A percentile compares a stretch with the other conserved stretches of the same genome.
Evolutionary conservation across 345 rosid genomes (phyloP).

Genomic region (Lepidium aucheri): DNA sequence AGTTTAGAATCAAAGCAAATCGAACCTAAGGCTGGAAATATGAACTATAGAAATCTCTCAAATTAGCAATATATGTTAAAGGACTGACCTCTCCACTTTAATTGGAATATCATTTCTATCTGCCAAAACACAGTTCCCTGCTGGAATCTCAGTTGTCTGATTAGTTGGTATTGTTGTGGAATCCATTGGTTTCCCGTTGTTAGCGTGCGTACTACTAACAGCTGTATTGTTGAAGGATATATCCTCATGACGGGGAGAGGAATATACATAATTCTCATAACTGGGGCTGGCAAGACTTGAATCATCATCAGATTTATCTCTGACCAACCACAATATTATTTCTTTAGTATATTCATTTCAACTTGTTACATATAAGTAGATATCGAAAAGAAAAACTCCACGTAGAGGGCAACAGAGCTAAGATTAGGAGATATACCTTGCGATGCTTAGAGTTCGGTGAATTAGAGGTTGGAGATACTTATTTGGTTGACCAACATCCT

Average conservation of each 20-base stretch:
- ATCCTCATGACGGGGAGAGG: slow-evolving; percentile 38
- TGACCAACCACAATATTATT: slow-evolving; percentile 21
- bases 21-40: not conserved
- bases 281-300: slow-evolving; percentile 30
- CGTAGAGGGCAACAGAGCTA: not conserved
- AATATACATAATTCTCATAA: slow-evolving; percentile 30
- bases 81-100: slow-evolving; percentile 61
- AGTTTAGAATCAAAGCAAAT: not conserved
- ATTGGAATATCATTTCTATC: slow-evolving; percentile 28
- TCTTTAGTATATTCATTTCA: slow-evolving; percentile 13
- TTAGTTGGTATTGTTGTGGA: slow-evolving; percentile 23
- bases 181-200: slow-evolving; percentile 36
- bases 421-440: slow-evolving; percentile 35
- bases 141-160: slow-evolving; percentile 37
- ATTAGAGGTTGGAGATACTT: slow-evolving; percentile 28
- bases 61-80: slow-evolving; percentile 4
- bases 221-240: slow-evolving; percentile 24
- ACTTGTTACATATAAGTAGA: slow-evolving; percentile 1
- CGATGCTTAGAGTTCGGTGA: slow-evolving; percentile 31
- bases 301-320: slow-evolving; percentile 78
- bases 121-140: slow-evolving; percentile 21
- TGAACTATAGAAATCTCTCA: slow-evolving; percentile 4
- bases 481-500: slow-evolving; percentile 34
- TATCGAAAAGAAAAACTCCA: not conserved
- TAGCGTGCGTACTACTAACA: slow-evolving; percentile 39